Evolutionary conservation across 441 rosid genomes (phyloP).

Genomic region (Dalechampia spathulata): DNA sequence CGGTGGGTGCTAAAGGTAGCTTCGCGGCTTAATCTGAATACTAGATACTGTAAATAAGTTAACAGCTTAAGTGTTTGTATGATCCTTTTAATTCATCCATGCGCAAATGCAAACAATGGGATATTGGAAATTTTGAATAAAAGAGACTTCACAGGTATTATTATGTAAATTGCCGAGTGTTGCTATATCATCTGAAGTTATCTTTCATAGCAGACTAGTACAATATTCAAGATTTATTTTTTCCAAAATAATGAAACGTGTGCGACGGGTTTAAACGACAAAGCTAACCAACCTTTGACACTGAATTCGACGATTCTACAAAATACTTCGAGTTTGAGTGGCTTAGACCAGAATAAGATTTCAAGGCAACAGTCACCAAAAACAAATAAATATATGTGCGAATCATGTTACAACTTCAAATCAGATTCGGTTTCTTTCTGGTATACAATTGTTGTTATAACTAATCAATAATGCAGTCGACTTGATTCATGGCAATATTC

Average conservation of each 20-base stretch:
- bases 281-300: no score
- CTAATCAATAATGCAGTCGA: conserved; percentile 6
- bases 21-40: conserved; percentile 8
- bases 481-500: conserved; percentile 1
- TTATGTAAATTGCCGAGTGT: not conserved
- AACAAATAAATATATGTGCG: no score
- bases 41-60: conserved; percentile 32
- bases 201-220: no score
- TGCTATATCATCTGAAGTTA: no score
- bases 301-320: no score
- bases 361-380: not conserved
- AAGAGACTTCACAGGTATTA: not conserved
- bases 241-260: no score
- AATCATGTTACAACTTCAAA: not conserved
- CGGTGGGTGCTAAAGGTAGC: conserved; percentile 62
- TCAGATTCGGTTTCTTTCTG: conserved; percentile 3
- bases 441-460: conserved; percentile 9
- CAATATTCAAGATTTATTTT: no score
- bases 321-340: no score
- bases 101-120: conserved; percentile 14
- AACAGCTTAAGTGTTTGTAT: conserved; percentile 14
- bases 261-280: no score
- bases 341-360: not conserved
- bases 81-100: conserved; percentile 14
- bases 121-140: conserved; percentile 25